Base-by-base conservation (phyloP, 495 filamentous ascomycete genomes). In the Opeltia flavorubescens region DNA sequence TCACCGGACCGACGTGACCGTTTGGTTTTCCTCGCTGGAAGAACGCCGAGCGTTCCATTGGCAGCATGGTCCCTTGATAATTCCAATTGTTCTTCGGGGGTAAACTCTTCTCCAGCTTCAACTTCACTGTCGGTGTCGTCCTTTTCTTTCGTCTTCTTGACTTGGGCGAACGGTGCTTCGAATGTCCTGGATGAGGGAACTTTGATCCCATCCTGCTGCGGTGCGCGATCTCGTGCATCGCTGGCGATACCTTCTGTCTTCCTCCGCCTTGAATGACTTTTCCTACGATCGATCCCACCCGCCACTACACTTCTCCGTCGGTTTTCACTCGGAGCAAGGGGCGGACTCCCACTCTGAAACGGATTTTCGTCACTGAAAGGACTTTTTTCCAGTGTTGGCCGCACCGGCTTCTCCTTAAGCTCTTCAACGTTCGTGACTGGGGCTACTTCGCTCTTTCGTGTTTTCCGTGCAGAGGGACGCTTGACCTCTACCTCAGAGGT, bases 291-390 rank as follows among this genome's bases (percentile, higher is more conserved):
- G 18, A 58, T 56, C n/a, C n/a, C 20, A 45, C 61, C 73, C 49
- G 27, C 24, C 25, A 39, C 53, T 13, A 39, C 45, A 50, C 53
- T 43, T 55, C 59, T 54, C 20, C 55, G 50, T 48, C 48, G 62
- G 13, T 43, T 55, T 25, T 53, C 59, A 17, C 58, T 60, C 39
- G 59, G 62, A n/a, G 58, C 52, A 25, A 63, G 62, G 1, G 77
- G 75, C 5, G 79, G 76, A 50, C 75, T 76, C 12, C 86, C 88
- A 56, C 85, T 91, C 59, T 98, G 91, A 55, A 98, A 98, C 1
- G 91, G 89, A 56, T 98, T 98, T 40, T 96, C 88, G 55, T 75
- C 68, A 27, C 80, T 82, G 63, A 96, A 94, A 49, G 83, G 73
- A 55, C 70, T 76, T 18, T 74, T 72, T 28, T 63, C 66, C 49